Conservation (phyloP, 208 protist genomes). For the Spongospora subterranea region DNA sequence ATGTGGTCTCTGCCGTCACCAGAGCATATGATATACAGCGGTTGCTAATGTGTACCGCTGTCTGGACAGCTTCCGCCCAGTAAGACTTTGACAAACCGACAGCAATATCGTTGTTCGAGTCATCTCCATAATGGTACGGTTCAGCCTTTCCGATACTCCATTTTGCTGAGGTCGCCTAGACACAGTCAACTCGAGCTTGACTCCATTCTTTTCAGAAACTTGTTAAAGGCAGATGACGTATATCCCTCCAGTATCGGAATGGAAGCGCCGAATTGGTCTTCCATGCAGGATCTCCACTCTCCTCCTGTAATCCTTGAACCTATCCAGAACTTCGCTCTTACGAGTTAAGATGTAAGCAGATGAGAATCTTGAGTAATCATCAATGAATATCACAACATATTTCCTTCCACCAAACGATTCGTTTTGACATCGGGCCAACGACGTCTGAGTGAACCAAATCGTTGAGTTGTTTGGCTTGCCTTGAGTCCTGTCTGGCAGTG, state of each 20-base stretch:
- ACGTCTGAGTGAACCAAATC: conserved; percentile 45
- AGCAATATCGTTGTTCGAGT: background rate
- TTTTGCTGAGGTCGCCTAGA: background rate
- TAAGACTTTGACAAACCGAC: background rate
- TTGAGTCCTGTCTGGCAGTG: background rate
- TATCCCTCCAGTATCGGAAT: conserved; percentile 18
- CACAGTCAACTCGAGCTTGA: conserved; percentile 19
- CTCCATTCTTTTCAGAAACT: background rate
- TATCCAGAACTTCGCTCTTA: background rate
- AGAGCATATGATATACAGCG: background rate
- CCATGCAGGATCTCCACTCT: background rate
- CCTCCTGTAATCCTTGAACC: conserved; percentile 44
- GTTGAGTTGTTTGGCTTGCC: background rate
- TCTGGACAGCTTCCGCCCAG: conserved; percentile 32
- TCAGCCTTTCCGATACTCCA: background rate
- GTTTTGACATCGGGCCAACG: background rate
- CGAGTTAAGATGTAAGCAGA: background rate
- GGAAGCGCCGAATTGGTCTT: background rate
- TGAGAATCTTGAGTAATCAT: conserved; percentile 16
- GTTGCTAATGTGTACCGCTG: background rate
- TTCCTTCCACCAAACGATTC: conserved; percentile 1
- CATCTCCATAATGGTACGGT: conserved; percentile 13
- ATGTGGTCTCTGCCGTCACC: background rate
- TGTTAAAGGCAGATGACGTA: background rate
- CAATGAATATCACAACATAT: conserved; percentile 35